Evolutionary conservation across 1,139 yeast species (phyloP), one percentile per base, ranked within the genome.

Genomic region (Yamadazyma diospyri): DNA sequence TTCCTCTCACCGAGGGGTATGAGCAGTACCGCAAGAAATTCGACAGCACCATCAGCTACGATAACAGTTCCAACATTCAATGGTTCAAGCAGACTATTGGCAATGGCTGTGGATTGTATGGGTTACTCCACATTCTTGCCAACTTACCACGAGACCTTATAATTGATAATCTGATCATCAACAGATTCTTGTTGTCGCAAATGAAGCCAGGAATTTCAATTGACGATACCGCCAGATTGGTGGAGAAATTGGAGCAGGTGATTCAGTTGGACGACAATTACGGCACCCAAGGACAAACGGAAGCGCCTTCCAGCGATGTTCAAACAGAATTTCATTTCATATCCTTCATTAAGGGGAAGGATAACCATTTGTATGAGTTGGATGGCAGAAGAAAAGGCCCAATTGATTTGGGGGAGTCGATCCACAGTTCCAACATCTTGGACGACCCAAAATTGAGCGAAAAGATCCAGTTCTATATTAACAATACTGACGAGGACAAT

Each of bases 91-190:
- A 92, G 50, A 80, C 92, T 1, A 78, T 92, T 23, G 77, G 78
- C 40, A 92, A 92, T 55, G 95, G 95, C 0, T 92, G 98, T 61
- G 98, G 98, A 4, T 72, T 94, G 29, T 87, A 84, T 58, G 98
- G 95, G 0, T 59, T 92, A 30, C 60, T 92, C 19, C 97, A 92
- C 50, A 68, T 85, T 0, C 58, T 87, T 24, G 59, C 80, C 18
- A 92, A 92, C 52, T 61, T 83, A 34, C 75, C 78, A 2, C 43
- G 50, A 2, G 77, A 71, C 21, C 57, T 57, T 39, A 67, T 56
- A 41, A 72, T 55, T 37, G 51, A 50, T 26, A 67, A 57, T 37
- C 64, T 59, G 61, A 42, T 61, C 16, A 40, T 68, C 14, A 46
- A 54, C 28, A 49, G 51, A 16, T 50, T 61, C 53, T 39, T 48